These are phyloP conservation scores for Arthrinium phaeospermum DNA, from an alignment of 2,329 filamentous ascomycete species.

Conservation along the genomic window DNA sequence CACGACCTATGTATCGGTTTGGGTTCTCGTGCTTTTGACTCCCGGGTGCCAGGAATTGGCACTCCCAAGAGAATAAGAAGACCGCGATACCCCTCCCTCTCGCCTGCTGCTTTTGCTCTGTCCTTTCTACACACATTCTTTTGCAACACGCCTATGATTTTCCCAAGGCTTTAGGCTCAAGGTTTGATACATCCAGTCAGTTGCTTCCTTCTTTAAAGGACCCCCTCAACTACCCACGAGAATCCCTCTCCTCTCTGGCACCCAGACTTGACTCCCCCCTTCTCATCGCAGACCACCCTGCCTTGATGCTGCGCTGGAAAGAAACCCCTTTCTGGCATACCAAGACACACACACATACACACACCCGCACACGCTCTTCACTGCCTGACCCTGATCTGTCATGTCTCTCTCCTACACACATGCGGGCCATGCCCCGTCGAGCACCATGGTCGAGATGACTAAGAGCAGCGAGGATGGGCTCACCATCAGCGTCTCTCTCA, in stretches of 20 bases:
- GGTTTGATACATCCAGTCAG: constrained; percentile 22
- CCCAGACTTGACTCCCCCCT: background rate
- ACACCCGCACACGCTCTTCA: background rate
- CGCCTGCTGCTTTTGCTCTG: background rate
- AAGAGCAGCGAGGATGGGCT: constrained; percentile 29
- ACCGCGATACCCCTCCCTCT: background rate
- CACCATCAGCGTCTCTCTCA: constrained; percentile 49
- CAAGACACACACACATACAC: background rate
- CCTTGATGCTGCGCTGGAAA: background rate
- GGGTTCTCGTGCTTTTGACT: background rate
- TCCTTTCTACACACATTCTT: constrained; percentile 4
- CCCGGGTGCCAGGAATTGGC: too few relatives aligned
- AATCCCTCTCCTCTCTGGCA: background rate
- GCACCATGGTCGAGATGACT: constrained; percentile 29
- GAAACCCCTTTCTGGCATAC: background rate
- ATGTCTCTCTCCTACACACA: constrained; percentile 36
- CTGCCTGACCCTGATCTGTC: constrained; percentile 2
- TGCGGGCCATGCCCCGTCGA: constrained; percentile 30
- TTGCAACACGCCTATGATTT: constrained; percentile 8
- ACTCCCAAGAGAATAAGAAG: background rate
- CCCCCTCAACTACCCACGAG: background rate
- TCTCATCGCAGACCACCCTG: background rate
- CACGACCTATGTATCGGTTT: background rate
- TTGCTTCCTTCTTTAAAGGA: constrained; percentile 9
- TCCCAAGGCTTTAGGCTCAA: constrained; percentile 21